A percentile compares a stretch with the other conserved stretches of the same genome.
phyloP scores from a whole-genome alignment of 345 rosid genomes.

The Cardamine resedifolia region DNA sequence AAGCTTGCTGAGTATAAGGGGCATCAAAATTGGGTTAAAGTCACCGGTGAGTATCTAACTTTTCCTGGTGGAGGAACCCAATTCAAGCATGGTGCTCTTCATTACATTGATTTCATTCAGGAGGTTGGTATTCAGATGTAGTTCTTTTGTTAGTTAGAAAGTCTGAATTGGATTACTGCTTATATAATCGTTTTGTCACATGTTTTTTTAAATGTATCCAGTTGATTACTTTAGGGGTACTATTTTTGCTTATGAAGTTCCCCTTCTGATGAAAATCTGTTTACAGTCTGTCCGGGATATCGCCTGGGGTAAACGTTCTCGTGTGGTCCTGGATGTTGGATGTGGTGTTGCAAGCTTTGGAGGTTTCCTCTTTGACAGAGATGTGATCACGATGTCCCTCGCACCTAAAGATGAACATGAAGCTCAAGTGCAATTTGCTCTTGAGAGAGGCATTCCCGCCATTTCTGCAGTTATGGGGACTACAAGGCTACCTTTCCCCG shows the following conservation, averaged over 20 bases:
- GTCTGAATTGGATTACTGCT: neutral
- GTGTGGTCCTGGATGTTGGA: constrained; percentile 94
- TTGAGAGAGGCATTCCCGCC: constrained; percentile 97
- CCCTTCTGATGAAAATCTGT: constrained; percentile 20
- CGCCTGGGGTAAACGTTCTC: constrained; percentile 82
- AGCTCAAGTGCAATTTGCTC: constrained; percentile 97
- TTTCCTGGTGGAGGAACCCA: constrained; percentile 99
- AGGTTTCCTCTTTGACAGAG: constrained; percentile 88
- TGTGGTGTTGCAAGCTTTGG: constrained; percentile 99
- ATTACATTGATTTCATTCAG: constrained; percentile 88
- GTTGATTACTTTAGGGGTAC: neutral
- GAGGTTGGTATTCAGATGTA: constrained; percentile 54
- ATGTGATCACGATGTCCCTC: constrained; percentile 84
- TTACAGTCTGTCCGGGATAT: constrained; percentile 78
- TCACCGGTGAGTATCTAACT: constrained; percentile 85
- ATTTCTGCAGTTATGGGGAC: constrained; percentile 99
- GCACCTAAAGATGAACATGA: constrained; percentile 99
- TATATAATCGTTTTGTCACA: neutral
- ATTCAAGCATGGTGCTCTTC: constrained; percentile 89
- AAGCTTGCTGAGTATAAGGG: constrained; percentile 90
- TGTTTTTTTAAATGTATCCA: neutral
- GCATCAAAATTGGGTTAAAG: constrained; percentile 98
- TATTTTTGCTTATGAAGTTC: constrained; percentile 13
- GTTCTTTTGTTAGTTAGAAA: neutral
- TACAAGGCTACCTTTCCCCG: constrained; percentile 89